These are phyloP conservation scores for Pseudognaphalium luteoalbum DNA, from an alignment of 129 eudicot species.

Conservation along the genomic window DNA sequence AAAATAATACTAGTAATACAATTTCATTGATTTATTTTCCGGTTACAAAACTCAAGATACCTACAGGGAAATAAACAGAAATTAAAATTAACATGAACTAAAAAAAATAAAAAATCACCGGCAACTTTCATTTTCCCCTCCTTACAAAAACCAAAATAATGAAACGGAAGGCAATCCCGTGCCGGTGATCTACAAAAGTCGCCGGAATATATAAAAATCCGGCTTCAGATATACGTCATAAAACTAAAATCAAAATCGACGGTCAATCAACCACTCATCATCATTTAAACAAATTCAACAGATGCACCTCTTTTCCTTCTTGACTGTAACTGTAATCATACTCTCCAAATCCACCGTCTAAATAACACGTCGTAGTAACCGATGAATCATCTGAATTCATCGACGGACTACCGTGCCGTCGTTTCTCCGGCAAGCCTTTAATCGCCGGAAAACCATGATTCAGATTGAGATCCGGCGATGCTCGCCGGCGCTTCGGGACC, in stretches of 20 bases:
- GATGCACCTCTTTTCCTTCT: conserved; percentile 41
- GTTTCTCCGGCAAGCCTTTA: conserved; percentile 39
- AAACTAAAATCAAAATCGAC: conserved; percentile 6
- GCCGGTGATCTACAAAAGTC: conserved; percentile 52
- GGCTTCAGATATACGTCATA: conserved; percentile 6
- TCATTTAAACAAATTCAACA: conserved; percentile 63
- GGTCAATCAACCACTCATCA: neutral
- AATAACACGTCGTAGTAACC: conserved; percentile 54
- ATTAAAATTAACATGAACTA: neutral
- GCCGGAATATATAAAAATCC: conserved; percentile 47
- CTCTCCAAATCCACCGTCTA: conserved; percentile 46
- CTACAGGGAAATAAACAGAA: conserved; percentile 14
- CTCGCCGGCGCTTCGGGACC: conserved; percentile 51
- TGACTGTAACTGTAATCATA: conserved; percentile 20
- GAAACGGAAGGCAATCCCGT: conserved; percentile 62
- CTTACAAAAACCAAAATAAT: conserved; percentile 19
- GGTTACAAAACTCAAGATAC: neutral
- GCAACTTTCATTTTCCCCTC: conserved; percentile 77
- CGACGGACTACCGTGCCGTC: conserved; percentile 75
- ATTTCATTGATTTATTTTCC: conserved; percentile 9
- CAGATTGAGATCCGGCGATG: conserved; percentile 53
- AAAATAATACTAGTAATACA: neutral
- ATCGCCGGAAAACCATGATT: conserved; percentile 32
- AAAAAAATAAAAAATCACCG: conserved; percentile 35
- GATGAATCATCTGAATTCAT: conserved; percentile 83